Evolutionary conservation across 176 grass and related monocot genomes (phyloP).

Genomic region (barley (Hordeum vulgare)): DNA sequence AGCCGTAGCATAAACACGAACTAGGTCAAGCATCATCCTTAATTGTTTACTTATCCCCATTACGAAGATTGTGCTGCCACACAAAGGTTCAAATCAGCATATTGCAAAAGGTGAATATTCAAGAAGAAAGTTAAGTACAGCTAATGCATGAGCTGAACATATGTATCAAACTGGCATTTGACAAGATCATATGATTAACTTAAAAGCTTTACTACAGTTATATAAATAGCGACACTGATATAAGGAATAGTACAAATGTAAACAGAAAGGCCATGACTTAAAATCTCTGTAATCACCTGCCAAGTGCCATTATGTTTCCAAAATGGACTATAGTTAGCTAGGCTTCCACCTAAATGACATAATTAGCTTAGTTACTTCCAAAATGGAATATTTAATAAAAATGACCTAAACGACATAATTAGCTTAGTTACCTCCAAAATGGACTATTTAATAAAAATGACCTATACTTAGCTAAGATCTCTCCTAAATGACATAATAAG

Average conservation of each 20-base stretch:
- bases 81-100: conserved; percentile 39
- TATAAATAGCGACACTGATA: background rate
- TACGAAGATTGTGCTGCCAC: conserved; percentile 86
- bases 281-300: conserved; percentile 49
- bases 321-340: too few species aligned
- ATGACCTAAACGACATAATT: too few species aligned
- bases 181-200: background rate
- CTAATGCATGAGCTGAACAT: background rate
- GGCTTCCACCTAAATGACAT: too few species aligned
- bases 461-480: too few species aligned
- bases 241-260: background rate
- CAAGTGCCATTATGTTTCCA: conserved; percentile 85
- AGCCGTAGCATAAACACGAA: conserved; percentile 61
- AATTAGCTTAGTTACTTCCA: too few species aligned
- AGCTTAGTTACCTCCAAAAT: too few species aligned
- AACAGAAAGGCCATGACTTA: background rate
- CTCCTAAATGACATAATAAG: too few species aligned
- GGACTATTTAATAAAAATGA: too few species aligned
- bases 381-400: too few species aligned
- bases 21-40: conserved; percentile 90
- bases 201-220: background rate
- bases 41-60: conserved; percentile 62
- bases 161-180: background rate
- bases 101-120: conserved; percentile 4
- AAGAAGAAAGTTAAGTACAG: background rate